These are phyloP conservation scores for Cylindrodendrum hubeiense DNA, from an alignment of 2,329 filamentous ascomycete species.

Conservation along the genomic window DNA sequence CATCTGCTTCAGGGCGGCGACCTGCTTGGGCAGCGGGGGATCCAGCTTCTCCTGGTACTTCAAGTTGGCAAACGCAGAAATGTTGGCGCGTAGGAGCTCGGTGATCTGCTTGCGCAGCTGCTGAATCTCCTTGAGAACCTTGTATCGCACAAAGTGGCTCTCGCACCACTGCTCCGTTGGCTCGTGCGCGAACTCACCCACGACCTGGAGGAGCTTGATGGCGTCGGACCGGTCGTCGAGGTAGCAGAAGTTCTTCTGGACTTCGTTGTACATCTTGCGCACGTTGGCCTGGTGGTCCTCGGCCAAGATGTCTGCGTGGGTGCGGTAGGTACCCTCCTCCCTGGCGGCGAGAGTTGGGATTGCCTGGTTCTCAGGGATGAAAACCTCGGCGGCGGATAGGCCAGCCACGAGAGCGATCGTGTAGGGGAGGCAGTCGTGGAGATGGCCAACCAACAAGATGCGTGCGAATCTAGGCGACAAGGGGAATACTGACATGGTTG, in stretches of 20 bases:
- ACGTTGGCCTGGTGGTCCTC: slow-evolving; percentile 77
- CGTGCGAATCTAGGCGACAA: slow-evolving; percentile 91
- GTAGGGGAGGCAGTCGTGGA: slow-evolving; percentile 85
- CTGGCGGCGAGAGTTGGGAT: slow-evolving; percentile 68
- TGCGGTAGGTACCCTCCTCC: slow-evolving; percentile 63
- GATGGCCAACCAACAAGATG: slow-evolving; percentile 89
- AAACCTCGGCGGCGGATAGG: slow-evolving; percentile 88
- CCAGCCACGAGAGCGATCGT: slow-evolving; percentile 90
- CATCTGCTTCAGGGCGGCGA: slow-evolving; percentile 89
- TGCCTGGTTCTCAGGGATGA: slow-evolving; percentile 84
- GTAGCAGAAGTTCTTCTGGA: slow-evolving; percentile 82
- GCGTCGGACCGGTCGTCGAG: slow-evolving; percentile 88
- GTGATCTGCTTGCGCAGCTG: slow-evolving; percentile 88
- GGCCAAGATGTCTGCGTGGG: slow-evolving; percentile 77
- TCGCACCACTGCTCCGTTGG: slow-evolving; percentile 81
- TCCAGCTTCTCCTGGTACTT: slow-evolving; percentile 68
- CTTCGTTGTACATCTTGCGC: slow-evolving; percentile 73
- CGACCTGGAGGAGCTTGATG: slow-evolving; percentile 88
- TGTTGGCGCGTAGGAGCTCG: slow-evolving; percentile 81
- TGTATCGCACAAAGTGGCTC: slow-evolving; percentile 86
- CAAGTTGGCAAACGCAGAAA: slow-evolving; percentile 72
- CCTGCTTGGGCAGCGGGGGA: slow-evolving; percentile 73
- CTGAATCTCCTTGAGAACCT: slow-evolving; percentile 86
- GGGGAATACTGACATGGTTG: slow-evolving; percentile 88
- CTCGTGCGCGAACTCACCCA: slow-evolving; percentile 87